Base-by-base conservation (phyloP, 331 rosid species). In the Dryas integrifolia region DNA sequence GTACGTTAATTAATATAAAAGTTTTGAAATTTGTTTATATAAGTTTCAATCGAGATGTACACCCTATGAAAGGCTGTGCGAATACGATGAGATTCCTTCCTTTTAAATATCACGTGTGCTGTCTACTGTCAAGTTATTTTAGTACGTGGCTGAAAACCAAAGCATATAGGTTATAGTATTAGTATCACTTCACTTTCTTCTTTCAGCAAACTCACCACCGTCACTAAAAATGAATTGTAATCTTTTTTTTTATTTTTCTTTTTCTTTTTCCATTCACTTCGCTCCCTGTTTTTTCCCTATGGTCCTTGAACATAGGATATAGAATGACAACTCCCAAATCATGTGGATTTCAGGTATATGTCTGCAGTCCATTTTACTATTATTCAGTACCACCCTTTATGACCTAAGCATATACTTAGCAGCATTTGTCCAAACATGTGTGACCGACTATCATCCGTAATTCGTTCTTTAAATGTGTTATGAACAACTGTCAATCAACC, bases 21-120 rank as follows among this genome's bases (percentile, higher is more conserved):
- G 3, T 30, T 30, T 2, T 1, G 3, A 30, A 30, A 30, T 30
- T 30, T 30, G 35, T 30, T 30, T 30, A 30, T 30, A 41, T 7
- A 43, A 70, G 44, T 18, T 53, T 9, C 45, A 56, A 13, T 41
- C 14, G 30, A 56, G 75, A 57, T 44, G 70, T 1, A 65, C 21
- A 41, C 26, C 41, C 45, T 0, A 14, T 47, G 71, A 66, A 66
- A 47, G 72, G 72, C 43, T 5, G 58, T 48, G 58, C 7, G 3
- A 4, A 4, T 44, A 65, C 14, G 55, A 71, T 71, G 57, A 58
- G 47, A 45, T 58, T 72, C 76, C 67, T 44, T 35, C 10, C 67
- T 46, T 58, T 44, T 46, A 62, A 49, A 43, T 5, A 72, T 46
- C 58, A 72, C 76, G 44, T 58, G 74, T 70, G 58, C 65, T 72